phyloP scores from a whole-genome alignment of 108 stramenopile genomes.

The Nannochloropsis gaditana region DNA sequence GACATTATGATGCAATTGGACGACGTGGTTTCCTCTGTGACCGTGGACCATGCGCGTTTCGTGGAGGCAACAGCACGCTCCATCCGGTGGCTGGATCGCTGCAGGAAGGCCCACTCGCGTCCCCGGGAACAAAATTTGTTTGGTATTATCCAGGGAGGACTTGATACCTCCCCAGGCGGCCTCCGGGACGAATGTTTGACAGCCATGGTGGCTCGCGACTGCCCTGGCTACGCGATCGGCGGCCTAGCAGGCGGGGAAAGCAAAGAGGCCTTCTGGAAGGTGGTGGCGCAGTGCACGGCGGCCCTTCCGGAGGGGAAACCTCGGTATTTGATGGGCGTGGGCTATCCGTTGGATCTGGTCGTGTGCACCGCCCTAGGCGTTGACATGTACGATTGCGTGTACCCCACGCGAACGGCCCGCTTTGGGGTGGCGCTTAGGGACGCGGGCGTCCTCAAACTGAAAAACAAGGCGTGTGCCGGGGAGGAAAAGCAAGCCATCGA shows the following conservation, averaged over 20 bases:
- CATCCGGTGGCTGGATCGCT: constrained; percentile 92
- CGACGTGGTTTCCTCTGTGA: constrained; percentile 79
- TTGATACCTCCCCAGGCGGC: constrained; percentile 78
- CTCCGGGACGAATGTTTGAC: constrained; percentile 82
- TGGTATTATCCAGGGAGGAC: constrained; percentile 71
- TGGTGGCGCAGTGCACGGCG: constrained; percentile 81
- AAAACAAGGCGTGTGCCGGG: constrained; percentile 62
- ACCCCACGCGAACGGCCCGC: constrained; percentile 90
- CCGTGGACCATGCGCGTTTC: constrained; percentile 65
- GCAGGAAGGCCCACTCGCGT: constrained; percentile 68
- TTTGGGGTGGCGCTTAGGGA: constrained; percentile 84
- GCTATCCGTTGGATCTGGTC: constrained; percentile 94
- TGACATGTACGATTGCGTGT: constrained; percentile 98
- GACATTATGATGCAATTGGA: constrained; percentile 97
- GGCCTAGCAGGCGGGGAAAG: constrained; percentile 73
- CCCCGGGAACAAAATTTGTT: constrained; percentile 49
- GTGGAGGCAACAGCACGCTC: constrained; percentile 77
- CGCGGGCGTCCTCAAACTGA: constrained; percentile 68
- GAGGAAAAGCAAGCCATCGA: constrained; percentile 62
- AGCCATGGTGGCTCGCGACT: constrained; percentile 63
- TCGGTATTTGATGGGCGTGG: constrained; percentile 95
- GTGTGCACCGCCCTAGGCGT: constrained; percentile 93
- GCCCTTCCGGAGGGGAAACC: constrained; percentile 80
- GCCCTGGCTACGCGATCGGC: constrained; percentile 95
- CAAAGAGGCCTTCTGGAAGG: constrained; percentile 93